Conservation (phyloP, 306 rosid species). For the Rubus parviflorus region DNA sequence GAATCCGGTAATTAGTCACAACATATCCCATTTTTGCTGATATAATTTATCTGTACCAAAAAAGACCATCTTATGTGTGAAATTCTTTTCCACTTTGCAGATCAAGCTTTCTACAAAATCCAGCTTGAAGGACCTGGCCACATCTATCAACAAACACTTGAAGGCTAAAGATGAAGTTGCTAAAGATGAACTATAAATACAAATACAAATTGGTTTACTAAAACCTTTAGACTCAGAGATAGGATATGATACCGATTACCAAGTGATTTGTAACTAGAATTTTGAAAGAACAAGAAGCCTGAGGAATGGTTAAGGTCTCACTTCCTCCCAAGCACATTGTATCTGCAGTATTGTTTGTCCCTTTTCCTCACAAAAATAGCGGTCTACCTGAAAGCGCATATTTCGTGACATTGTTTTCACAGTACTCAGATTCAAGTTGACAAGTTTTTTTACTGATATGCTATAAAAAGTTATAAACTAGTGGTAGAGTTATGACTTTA, state of each 20-base stretch:
- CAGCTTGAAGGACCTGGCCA: slow-evolving; percentile 81
- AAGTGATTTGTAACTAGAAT: not conserved
- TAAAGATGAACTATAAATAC: slow-evolving; percentile 73
- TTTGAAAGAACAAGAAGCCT: not conserved
- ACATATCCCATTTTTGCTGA: too few species aligned
- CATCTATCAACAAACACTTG: slow-evolving; percentile 61
- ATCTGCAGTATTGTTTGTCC: not conserved
- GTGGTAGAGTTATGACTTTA: not conserved
- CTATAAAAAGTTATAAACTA: too few species aligned
- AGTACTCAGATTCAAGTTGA: not conserved
- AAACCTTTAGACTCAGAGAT: not conserved
- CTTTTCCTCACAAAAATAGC: not conserved
- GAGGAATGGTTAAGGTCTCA: not conserved
- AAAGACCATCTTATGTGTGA: not conserved
- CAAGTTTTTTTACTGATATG: not conserved
- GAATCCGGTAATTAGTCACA: slow-evolving; percentile 62
- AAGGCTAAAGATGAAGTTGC: slow-evolving; percentile 43
- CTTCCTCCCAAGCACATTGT: not conserved
- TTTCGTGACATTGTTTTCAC: not conserved
- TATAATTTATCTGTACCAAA: not conserved
- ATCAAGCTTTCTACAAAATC: slow-evolving; percentile 68
- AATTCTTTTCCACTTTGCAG: slow-evolving; percentile 43
- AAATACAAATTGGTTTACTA: slow-evolving; percentile 3
- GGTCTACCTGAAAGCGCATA: not conserved
- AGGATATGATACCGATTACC: slow-evolving; percentile 7